A percentile compares a stretch with the other conserved stretches of the same genome.
Conservation (phyloP, 2,329 filamentous ascomycete genomes). For the Talaromyces amestolkiae region DNA sequence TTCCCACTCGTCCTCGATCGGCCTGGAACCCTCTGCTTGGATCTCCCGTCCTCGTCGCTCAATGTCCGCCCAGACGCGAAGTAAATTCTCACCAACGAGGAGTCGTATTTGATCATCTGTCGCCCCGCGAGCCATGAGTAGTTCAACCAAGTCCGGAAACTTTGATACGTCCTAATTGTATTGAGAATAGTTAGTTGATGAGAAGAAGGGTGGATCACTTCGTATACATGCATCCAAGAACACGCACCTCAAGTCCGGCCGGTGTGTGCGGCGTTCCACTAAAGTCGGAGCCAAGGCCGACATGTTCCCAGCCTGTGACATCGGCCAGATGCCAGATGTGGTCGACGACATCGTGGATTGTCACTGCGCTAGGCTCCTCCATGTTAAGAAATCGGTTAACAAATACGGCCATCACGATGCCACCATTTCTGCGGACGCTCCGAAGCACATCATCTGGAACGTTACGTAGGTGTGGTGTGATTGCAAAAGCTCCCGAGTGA, state of each 20-base stretch:
- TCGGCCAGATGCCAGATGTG: conserved; percentile 36
- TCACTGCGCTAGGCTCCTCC: conserved; percentile 29
- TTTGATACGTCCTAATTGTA: neutral
- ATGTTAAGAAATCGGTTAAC: conserved; percentile 20
- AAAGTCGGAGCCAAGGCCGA: conserved; percentile 36
- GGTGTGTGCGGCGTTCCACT: conserved; percentile 29
- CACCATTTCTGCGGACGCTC: conserved; percentile 36
- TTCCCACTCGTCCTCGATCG: conserved; percentile 8
- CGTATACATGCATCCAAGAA: neutral
- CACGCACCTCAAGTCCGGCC: conserved; percentile 25
- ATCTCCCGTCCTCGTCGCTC: neutral
- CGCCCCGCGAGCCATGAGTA: neutral
- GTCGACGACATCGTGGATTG: conserved; percentile 38
- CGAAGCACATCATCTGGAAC: conserved; percentile 44
- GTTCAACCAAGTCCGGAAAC: neutral
- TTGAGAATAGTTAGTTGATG: neutral
- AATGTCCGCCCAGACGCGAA: neutral
- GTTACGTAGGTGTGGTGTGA: conserved; percentile 37
- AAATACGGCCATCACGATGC: conserved; percentile 41
- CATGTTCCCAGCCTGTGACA: conserved; percentile 34
- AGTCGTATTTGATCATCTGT: neutral
- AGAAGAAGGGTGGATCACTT: neutral
- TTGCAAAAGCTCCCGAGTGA: conserved; percentile 24
- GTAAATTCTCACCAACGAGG: neutral
- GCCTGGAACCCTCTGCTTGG: neutral